Evolutionary conservation across 1,284 basidiomycete species (phyloP).

Genomic region (Bondarzewia mesenterica): DNA sequence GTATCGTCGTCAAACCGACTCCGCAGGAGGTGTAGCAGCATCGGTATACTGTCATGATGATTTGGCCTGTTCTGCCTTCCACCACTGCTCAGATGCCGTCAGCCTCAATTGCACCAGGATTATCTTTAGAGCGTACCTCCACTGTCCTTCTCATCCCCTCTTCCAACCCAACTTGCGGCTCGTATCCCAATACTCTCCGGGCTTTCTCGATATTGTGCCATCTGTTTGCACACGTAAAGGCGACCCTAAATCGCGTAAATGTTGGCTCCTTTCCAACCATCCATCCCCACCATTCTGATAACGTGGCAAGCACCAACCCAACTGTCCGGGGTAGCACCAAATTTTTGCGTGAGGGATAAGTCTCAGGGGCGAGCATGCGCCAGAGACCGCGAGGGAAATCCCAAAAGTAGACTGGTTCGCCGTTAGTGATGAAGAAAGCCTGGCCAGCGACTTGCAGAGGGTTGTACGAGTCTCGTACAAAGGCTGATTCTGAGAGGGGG

Average conservation of each 20-base stretch:
- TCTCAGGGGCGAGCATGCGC: slow-evolving; percentile 42
- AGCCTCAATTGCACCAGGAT: neutral
- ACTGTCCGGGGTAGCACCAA: slow-evolving; percentile 58
- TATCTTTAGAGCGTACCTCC: slow-evolving; percentile 40
- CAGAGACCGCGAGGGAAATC: slow-evolving; percentile 87
- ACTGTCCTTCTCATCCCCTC: slow-evolving; percentile 82
- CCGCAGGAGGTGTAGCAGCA: neutral
- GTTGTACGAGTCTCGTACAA: slow-evolving; percentile 36
- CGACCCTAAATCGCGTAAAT: slow-evolving; percentile 86
- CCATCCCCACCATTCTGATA: slow-evolving; percentile 73
- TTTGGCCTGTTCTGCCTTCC: slow-evolving; percentile 12
- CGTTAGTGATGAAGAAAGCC: slow-evolving; percentile 96
- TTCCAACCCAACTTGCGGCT: slow-evolving; percentile 83
- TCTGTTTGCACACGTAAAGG: slow-evolving; percentile 64
- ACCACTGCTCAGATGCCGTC: slow-evolving; percentile 6
- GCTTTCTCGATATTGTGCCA: slow-evolving; percentile 98
- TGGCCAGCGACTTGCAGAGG: slow-evolving; percentile 82
- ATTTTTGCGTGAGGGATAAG: slow-evolving; percentile 26
- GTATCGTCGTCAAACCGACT: neutral
- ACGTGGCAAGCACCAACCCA: slow-evolving; percentile 64
- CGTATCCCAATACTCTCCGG: slow-evolving; percentile 85
- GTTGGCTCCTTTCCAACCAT: slow-evolving; percentile 76
- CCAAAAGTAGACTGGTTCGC: slow-evolving; percentile 96
- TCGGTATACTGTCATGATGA: slow-evolving; percentile 3
- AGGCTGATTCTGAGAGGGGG: slow-evolving; percentile 48